phyloP scores from a whole-genome alignment of 163 green algal genomes.

The Dunaliella salina region DNA sequence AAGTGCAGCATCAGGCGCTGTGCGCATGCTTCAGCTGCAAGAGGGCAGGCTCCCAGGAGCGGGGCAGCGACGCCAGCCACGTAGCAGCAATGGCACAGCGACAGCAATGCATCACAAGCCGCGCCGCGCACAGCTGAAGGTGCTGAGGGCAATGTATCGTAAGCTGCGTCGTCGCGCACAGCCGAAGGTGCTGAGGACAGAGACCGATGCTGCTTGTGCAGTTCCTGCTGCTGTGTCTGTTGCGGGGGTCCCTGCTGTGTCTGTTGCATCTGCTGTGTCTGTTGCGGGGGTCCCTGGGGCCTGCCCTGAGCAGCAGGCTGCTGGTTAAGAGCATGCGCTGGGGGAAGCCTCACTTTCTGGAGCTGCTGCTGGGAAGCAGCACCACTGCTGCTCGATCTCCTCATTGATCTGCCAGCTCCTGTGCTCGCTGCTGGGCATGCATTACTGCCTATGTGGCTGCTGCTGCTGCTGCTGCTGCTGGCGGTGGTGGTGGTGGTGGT shows the following conservation, averaged over 20 bases:
- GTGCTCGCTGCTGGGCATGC: no score
- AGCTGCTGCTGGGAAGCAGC: no score
- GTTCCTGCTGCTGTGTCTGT: neutral
- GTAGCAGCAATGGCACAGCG: neutral
- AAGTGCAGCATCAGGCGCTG: neutral
- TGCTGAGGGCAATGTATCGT: no score
- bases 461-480: slow-evolving; percentile 2
- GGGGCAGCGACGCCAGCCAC: neutral
- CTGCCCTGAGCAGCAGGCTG: no score
- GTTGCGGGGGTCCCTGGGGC: neutral
- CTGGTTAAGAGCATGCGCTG: no score
- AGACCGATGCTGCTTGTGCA: neutral
- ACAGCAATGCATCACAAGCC: slow-evolving; percentile 12
- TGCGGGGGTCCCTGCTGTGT: neutral
- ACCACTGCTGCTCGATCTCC: no score
- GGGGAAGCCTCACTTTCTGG: no score
- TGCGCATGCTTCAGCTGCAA: neutral
- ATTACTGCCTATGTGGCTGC: neutral
- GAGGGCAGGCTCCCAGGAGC: neutral
- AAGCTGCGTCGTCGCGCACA: no score
- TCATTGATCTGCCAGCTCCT: no score
- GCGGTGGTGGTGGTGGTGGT: neutral
- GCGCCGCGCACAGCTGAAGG: neutral
- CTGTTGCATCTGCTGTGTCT: neutral
- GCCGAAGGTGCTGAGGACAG: no score